Evolutionary conservation across 1,139 yeast genomes (phyloP).

Genomic region (Keqinozyma sinolaborantium): DNA sequence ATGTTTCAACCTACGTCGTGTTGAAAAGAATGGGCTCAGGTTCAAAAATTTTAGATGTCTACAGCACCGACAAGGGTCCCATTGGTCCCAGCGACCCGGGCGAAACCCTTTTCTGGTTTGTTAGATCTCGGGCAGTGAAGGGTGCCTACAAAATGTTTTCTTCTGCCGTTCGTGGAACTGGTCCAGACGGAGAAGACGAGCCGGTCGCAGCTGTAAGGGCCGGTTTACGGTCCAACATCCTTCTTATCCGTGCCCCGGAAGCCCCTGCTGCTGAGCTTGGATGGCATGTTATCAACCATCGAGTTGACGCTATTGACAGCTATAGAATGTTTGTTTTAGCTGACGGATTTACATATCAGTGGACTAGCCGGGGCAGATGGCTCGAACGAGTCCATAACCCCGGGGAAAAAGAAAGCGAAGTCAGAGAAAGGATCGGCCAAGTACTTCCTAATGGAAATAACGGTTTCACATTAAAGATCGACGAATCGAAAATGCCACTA

Average conservation of each 20-base stretch:
- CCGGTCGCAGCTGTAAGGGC: conserved; percentile 60
- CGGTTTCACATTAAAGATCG: conserved; percentile 53
- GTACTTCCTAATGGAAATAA: conserved; percentile 44
- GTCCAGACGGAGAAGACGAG: conserved; percentile 45
- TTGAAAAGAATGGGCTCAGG: conserved; percentile 58
- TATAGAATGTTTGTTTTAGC: conserved; percentile 57
- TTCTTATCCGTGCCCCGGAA: conserved; percentile 46
- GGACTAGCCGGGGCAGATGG: conserved; percentile 59
- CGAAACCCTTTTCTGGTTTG: conserved; percentile 47
- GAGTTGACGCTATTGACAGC: conserved; percentile 59
- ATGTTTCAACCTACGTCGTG: conserved; percentile 40
- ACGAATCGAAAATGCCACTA: conserved; percentile 49
- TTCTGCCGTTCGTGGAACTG: conserved; percentile 32
- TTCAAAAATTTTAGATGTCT: conserved; percentile 53
- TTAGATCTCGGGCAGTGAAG: conserved; percentile 59
- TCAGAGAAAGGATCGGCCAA: conserved; percentile 56
- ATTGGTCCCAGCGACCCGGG: conserved; percentile 36
- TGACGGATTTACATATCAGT: conserved; percentile 58
- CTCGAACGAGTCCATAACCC: conserved; percentile 53
- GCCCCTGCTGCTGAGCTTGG: conserved; percentile 54
- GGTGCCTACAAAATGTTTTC: conserved; percentile 61
- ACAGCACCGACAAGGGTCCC: conserved; percentile 37
- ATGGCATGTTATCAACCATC: conserved; percentile 59
- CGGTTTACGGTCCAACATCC: conserved; percentile 55
- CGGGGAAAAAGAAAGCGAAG: conserved; percentile 61